A percentile compares a stretch with the other conserved stretches of the same genome.
Evolutionary conservation across 495 filamentous ascomycete species (phyloP).

Genomic region (Penicillium bovifimosum): DNA sequence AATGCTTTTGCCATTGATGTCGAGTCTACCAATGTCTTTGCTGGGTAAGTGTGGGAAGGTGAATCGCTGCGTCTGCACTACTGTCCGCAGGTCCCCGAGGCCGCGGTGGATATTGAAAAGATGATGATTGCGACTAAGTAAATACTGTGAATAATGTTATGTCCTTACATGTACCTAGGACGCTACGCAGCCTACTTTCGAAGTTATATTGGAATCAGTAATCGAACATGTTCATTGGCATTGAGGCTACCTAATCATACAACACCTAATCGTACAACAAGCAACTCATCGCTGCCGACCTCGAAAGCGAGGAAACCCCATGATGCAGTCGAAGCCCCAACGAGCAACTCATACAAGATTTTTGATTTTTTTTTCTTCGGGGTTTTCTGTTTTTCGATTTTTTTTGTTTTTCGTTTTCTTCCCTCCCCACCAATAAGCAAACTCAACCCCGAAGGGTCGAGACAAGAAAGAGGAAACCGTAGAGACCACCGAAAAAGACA

Average conservation of each 20-base stretch:
- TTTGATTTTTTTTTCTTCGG: no score
- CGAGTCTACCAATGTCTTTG: slow-evolving; percentile 83
- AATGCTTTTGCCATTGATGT: slow-evolving; percentile 52
- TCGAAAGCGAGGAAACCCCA: no score
- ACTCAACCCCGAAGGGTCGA: no score
- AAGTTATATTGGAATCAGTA: neutral
- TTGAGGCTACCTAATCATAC: no score
- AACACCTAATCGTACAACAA: no score
- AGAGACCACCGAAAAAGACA: no score
- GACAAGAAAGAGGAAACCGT: no score
- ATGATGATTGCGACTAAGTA: slow-evolving; percentile 37
- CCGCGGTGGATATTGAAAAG: slow-evolving; percentile 65
- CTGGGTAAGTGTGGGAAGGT: slow-evolving; percentile 87
- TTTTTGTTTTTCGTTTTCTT: neutral
- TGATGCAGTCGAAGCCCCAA: no score
- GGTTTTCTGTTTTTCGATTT: neutral
- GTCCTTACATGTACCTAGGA: neutral
- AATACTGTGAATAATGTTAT: slow-evolving; percentile 13
- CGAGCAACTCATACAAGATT: no score
- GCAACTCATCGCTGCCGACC: no score
- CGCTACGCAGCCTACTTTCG: neutral
- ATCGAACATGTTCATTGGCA: neutral
- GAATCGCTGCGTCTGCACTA: slow-evolving; percentile 82
- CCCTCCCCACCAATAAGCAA: no score
- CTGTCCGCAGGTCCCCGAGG: slow-evolving; percentile 76